Conservation (phyloP, 768 basidiomycete genomes). For the Tylopilus subfusipes region DNA sequence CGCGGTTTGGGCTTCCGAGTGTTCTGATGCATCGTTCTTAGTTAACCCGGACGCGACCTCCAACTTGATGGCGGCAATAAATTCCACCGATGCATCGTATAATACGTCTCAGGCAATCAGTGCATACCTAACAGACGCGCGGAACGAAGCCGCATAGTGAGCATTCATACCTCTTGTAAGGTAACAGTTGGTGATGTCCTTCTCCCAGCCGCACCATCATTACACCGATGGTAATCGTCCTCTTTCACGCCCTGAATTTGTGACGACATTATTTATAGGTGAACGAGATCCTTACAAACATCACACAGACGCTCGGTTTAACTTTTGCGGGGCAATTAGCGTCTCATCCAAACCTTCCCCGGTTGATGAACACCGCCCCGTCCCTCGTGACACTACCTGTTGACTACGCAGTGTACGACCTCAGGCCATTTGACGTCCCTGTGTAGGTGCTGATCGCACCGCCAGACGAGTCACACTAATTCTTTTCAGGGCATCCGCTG, state of each 20-base stretch:
- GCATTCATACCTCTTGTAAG: constrained; percentile 15
- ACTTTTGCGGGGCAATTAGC: constrained; percentile 33
- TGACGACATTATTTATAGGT: constrained; percentile 18
- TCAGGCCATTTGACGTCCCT: constrained; percentile 56
- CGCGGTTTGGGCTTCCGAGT: neutral
- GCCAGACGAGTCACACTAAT: neutral
- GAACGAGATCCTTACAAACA: constrained; percentile 34
- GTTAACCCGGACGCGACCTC: constrained; percentile 42
- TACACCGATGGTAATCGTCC: constrained; percentile 5
- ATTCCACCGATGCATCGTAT: constrained; percentile 41
- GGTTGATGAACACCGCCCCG: constrained; percentile 46
- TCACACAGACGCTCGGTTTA: constrained; percentile 35
- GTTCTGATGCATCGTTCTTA: constrained; percentile 12
- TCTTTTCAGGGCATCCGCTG: constrained; percentile 45
- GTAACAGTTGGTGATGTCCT: constrained; percentile 1
- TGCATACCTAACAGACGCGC: constrained; percentile 44
- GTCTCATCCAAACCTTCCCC: constrained; percentile 24
- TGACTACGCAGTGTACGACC: constrained; percentile 45
- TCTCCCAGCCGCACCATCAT: constrained; percentile 19
- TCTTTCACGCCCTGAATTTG: neutral
- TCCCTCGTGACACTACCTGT: constrained; percentile 48
- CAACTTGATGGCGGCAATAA: constrained; percentile 36
- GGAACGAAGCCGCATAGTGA: constrained; percentile 61
- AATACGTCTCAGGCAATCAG: constrained; percentile 49
- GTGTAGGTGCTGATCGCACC: constrained; percentile 39